phyloP scores from a whole-genome alignment of 805 yeast species.

The Sungouiella blattae region DNA sequence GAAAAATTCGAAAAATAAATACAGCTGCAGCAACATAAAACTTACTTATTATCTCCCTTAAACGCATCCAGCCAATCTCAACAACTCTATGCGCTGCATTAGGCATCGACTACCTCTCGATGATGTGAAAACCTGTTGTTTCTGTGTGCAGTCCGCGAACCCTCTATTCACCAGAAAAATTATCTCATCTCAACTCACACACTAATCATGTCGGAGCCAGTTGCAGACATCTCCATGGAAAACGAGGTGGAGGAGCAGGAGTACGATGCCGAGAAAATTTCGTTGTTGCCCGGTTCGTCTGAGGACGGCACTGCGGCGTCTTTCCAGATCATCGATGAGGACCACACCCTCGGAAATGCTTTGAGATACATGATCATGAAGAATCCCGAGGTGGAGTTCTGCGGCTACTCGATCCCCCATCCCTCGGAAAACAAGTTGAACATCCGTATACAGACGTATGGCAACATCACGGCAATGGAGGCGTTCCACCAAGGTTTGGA shows the following conservation, averaged over 20 bases:
- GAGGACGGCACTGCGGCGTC: constrained; percentile 95
- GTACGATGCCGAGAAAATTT: constrained; percentile 55
- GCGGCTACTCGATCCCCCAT: constrained; percentile 98
- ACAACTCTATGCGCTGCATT: too few relatives aligned
- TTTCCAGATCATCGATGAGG: constrained; percentile 89
- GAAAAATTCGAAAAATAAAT: too few relatives aligned
- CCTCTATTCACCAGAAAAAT: constrained; percentile 2
- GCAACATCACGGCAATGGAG: constrained; percentile 78
- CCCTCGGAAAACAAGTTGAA: constrained; percentile 91
- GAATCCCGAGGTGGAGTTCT: constrained; percentile 96
- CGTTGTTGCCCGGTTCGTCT: constrained; percentile 76
- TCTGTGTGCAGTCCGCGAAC: too few relatives aligned
- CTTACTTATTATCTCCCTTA: too few relatives aligned
- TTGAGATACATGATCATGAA: constrained; percentile 93
- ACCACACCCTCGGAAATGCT: constrained; percentile 94
- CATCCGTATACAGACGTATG: constrained; percentile 92
- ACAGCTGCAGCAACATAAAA: too few relatives aligned
- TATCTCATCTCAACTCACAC: too few relatives aligned
- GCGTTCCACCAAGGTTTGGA: constrained; percentile 90
- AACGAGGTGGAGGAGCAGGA: constrained; percentile 38
- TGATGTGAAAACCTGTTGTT: too few relatives aligned
- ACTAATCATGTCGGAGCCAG: constrained; percentile 14
- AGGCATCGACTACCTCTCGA: too few relatives aligned
- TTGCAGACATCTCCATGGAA: constrained; percentile 25
- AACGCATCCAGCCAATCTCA: too few relatives aligned